Conservation (phyloP, 768 basidiomycete species). For the Mycena leptocephala region DNA sequence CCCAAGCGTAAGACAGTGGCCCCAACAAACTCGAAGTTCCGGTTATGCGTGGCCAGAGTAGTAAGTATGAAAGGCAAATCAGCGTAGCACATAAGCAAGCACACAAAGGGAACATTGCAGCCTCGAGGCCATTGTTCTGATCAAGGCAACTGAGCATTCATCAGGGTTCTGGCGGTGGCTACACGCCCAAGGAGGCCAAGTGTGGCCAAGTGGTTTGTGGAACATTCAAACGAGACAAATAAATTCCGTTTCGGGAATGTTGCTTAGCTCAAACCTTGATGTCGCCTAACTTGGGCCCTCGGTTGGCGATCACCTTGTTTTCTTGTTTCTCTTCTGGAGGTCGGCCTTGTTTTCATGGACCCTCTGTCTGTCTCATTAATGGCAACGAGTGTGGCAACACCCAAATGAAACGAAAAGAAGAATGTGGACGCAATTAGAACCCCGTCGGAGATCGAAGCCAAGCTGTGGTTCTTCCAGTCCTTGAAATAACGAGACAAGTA, state of each 20-base stretch:
- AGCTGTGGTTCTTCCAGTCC: slow-evolving; percentile 25
- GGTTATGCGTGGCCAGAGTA: background rate
- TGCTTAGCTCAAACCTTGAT: background rate
- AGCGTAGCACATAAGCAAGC: background rate
- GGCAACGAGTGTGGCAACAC: background rate
- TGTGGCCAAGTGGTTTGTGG: background rate
- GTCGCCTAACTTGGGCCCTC: background rate
- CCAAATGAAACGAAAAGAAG: slow-evolving; percentile 17
- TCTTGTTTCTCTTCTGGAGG: background rate
- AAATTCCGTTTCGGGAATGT: background rate
- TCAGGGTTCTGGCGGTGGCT: slow-evolving; percentile 14
- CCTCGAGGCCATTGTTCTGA: slow-evolving; percentile 21
- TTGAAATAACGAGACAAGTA: background rate
- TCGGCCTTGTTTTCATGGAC: slow-evolving; percentile 17
- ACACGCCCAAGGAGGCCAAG: background rate
- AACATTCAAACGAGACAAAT: background rate
- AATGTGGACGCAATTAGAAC: slow-evolving; percentile 27
- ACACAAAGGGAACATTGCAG: background rate
- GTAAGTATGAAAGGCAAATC: slow-evolving; percentile 18
- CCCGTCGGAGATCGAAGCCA: slow-evolving; percentile 12
- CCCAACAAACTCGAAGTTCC: slow-evolving; percentile 4
- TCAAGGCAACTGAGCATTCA: slow-evolving; percentile 4
- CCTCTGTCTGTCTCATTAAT: slow-evolving; percentile 6
- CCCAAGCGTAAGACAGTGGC: background rate
- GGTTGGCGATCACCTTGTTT: background rate